Conservation (phyloP, 2,329 filamentous ascomycete species). For the Verticillium dahliae region DNA sequence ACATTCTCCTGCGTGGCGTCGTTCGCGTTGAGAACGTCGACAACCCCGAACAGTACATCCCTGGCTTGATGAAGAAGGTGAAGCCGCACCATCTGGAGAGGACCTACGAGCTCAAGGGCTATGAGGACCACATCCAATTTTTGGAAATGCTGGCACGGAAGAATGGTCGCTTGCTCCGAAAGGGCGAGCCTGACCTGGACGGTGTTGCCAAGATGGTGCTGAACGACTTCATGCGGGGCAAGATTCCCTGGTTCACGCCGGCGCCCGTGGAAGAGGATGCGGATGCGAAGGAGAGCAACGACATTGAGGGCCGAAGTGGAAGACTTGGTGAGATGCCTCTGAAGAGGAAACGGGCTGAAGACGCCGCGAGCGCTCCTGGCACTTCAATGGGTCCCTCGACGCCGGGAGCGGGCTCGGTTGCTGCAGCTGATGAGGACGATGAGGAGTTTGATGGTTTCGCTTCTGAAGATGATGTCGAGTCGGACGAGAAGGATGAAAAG, state of each 20-base stretch:
- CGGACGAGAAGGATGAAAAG: slow-evolving; percentile 13
- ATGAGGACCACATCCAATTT: slow-evolving; percentile 72
- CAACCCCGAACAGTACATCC: slow-evolving; percentile 92
- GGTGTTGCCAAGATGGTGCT: slow-evolving; percentile 95
- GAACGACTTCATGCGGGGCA: slow-evolving; percentile 92
- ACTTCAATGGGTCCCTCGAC: slow-evolving; percentile 21
- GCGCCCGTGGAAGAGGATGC: slow-evolving; percentile 55
- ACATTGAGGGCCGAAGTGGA: slow-evolving; percentile 66
- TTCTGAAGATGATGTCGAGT: slow-evolving; percentile 30
- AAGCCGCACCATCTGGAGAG: slow-evolving; percentile 85
- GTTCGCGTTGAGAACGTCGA: slow-evolving; percentile 90
- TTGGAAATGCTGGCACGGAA: slow-evolving; percentile 83
- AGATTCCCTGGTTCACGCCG: slow-evolving; percentile 92
- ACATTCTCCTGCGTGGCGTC: slow-evolving; percentile 84
- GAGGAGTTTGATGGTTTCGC: slow-evolving; percentile 43
- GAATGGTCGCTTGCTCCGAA: slow-evolving; percentile 76
- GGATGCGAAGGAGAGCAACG: slow-evolving; percentile 39
- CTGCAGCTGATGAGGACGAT: slow-evolving; percentile 24
- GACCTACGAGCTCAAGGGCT: slow-evolving; percentile 83
- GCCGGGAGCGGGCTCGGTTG: slow-evolving; percentile 17
- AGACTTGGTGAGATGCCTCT: slow-evolving; percentile 80
- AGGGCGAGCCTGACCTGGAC: slow-evolving; percentile 91
- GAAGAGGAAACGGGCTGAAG: slow-evolving; percentile 62
- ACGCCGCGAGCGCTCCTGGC: slow-evolving; percentile 36
- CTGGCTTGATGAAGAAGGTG: slow-evolving; percentile 68